Conservation (phyloP, 208 protist species). For the Leishmania martiniquensis region DNA sequence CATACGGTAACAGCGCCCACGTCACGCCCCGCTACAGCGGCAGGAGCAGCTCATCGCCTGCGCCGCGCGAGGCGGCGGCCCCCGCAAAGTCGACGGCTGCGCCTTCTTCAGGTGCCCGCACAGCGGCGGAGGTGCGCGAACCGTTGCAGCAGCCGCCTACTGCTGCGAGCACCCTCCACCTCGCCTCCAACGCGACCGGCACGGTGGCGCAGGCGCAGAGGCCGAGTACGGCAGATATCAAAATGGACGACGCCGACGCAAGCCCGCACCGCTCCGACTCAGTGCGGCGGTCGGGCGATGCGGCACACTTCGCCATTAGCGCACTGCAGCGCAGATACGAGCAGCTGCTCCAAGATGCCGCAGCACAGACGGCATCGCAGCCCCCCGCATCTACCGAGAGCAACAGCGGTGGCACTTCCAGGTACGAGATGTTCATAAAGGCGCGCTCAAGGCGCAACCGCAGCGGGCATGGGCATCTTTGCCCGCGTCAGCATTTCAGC, state of each 20-base stretch:
- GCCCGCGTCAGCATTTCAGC: neutral
- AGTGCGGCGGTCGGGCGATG: neutral
- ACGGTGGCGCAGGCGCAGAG: neutral
- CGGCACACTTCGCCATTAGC: neutral
- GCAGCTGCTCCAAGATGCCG: conserved; percentile 21
- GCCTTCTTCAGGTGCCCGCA: neutral
- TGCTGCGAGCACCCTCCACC: neutral
- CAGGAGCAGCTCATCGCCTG: conserved; percentile 9
- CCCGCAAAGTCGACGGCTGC: neutral
- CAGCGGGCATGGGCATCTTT: neutral
- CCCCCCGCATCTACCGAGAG: neutral
- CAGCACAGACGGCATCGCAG: neutral
- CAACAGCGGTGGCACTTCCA: neutral
- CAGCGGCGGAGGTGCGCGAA: neutral
- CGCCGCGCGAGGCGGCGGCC: neutral
- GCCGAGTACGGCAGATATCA: neutral
- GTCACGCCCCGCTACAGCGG: neutral
- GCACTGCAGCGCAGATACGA: conserved; percentile 33
- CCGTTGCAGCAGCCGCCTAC: neutral
- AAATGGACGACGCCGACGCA: neutral
- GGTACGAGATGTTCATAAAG: neutral
- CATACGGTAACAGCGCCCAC: neutral
- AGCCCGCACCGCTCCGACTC: neutral
- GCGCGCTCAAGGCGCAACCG: neutral
- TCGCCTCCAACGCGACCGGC: neutral